Base-by-base conservation (phyloP, 106 monocot species). In the Dioscorea alata region DNA sequence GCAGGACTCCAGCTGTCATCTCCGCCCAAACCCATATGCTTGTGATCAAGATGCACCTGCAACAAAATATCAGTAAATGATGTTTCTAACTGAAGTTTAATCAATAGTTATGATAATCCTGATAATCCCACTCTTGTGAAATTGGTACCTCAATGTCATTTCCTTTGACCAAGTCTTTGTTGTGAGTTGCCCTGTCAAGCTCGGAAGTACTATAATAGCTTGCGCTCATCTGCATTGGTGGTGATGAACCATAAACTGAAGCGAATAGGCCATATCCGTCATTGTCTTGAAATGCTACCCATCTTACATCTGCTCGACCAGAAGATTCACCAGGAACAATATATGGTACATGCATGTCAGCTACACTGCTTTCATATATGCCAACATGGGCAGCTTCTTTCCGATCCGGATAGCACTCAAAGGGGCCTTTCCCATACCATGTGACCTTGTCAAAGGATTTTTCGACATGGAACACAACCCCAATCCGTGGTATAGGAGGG, bases 31-130 rank as follows among this genome's bases (percentile, higher is more conserved):
- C 92, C 97, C 92, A 92, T 92, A 68, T 99, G 97, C 69, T 85
- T 99, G 83, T 92, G 97, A 52, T 99, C 97, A 62, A 99, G 87
- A 78, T 99, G 97, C 52, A 99, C 97, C 97, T 99, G 70, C 50
- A 60, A 59, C 54, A 42, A 42, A 42, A 42, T 42, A 8, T 42
- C 42, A 42, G 4, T 42, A 42, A 42, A 6, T 42, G 10, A 42
- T 42, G 28, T 28, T 28, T 28, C 10, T 42, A 5, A 42, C 42
- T 42, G 0, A 6, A 42, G 42, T 42, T 42, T 3, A 42, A 42
- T 42, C 42, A 42, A 42, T 42, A 10, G 42, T 42, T 42, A 42
- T 0, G 42, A 42, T 42, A 42, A 42, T 42, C 6, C 42, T 0
- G 42, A 42, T 42, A 42, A 42, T 42, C 6, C 42, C 10, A 42